Evolutionary conservation across 2,329 filamentous ascomycete species (phyloP).

Genomic region (Monilinia laxa): DNA sequence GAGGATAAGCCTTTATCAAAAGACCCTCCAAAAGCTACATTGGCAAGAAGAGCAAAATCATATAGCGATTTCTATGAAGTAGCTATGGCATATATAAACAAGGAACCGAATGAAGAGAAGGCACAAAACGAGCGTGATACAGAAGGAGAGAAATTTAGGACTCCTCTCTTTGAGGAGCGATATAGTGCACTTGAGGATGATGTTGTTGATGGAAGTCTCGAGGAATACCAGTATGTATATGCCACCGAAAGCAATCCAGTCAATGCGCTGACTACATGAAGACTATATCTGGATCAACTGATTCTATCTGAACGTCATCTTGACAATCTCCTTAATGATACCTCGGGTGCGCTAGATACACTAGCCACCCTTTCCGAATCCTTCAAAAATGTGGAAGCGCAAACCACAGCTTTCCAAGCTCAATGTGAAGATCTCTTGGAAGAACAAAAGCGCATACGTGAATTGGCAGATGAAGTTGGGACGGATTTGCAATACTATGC

Average conservation of each 20-base stretch:
- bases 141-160: conserved; percentile 46
- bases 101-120: conserved; percentile 44
- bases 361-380: conserved; percentile 79
- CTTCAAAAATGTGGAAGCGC: conserved; percentile 82
- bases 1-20: conserved; percentile 57
- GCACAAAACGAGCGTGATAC: conserved; percentile 30
- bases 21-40: conserved; percentile 64
- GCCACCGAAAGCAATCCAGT: not conserved
- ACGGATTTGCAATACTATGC: conserved; percentile 93
- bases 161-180: conserved; percentile 56
- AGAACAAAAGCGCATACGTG: conserved; percentile 77
- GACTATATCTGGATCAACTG: conserved; percentile 78
- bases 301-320: conserved; percentile 79
- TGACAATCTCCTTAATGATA: conserved; percentile 73
- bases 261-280: conserved; percentile 39
- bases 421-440: conserved; percentile 85
- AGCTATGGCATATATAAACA: conserved; percentile 54
- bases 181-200: conserved; percentile 61
- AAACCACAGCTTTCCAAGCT: conserved; percentile 89
- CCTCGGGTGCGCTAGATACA: conserved; percentile 71
- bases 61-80: conserved; percentile 74
- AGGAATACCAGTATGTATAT: conserved; percentile 72
- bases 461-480: conserved; percentile 78
- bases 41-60: conserved; percentile 69
- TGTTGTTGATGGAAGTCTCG: conserved; percentile 78